Conservation (phyloP, 495 filamentous ascomycete genomes). For the Evernia prunastri region DNA sequence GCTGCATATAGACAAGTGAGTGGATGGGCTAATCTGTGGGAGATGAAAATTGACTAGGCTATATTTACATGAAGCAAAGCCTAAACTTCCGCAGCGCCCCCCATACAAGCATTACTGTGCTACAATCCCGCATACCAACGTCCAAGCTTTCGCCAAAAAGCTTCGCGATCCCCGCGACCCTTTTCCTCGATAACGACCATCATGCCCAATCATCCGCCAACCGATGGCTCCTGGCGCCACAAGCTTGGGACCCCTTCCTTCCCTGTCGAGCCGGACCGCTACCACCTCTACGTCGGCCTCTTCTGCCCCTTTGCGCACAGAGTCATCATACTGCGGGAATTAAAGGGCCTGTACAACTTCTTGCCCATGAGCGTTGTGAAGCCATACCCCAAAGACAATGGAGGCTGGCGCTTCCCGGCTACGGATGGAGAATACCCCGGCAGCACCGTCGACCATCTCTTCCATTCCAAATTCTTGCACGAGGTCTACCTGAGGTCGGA, state of each 20-base stretch:
- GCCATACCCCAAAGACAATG: constrained; percentile 56
- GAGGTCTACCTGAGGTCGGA: constrained; percentile 50
- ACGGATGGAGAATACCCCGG: constrained; percentile 44
- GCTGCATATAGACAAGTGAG: neutral
- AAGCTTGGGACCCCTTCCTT: constrained; percentile 40
- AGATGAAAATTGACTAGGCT: neutral
- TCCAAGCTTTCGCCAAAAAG: neutral
- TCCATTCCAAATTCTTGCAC: constrained; percentile 42
- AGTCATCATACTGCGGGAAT: constrained; percentile 59
- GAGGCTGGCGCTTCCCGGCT: constrained; percentile 46
- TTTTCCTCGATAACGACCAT: neutral
- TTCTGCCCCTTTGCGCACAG: constrained; percentile 63
- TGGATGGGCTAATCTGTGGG: neutral
- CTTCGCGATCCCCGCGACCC: neutral
- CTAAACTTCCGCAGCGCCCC: neutral
- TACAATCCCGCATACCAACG: constrained; percentile 6
- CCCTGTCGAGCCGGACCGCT: constrained; percentile 62
- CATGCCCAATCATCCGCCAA: constrained; percentile 22
- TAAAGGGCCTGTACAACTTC: constrained; percentile 71
- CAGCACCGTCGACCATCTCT: constrained; percentile 48
- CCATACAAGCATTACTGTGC: neutral
- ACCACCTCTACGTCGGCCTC: constrained; percentile 62
- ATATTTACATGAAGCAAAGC: neutral
- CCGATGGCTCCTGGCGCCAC: constrained; percentile 21
- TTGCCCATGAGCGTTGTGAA: constrained; percentile 67